Conservation (phyloP, 1,139 yeast species). For the Yamadazyma mexicana region DNA sequence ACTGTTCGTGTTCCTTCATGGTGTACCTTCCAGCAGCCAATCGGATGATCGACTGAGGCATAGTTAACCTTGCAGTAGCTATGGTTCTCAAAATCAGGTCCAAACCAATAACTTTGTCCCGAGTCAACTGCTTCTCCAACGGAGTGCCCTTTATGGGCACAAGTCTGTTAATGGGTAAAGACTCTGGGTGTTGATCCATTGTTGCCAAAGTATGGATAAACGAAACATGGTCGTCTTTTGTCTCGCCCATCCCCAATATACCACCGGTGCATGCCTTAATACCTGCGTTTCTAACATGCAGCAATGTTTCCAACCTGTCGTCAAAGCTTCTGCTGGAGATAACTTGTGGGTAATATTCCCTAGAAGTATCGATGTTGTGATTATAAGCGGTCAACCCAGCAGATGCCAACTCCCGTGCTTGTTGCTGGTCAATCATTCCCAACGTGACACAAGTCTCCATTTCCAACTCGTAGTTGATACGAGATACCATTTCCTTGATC, state of each 20-base stretch:
- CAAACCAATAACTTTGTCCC: slow-evolving; percentile 45
- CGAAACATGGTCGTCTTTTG: slow-evolving; percentile 67
- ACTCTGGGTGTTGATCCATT: slow-evolving; percentile 72
- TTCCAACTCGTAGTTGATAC: slow-evolving; percentile 52
- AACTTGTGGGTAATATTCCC: slow-evolving; percentile 72
- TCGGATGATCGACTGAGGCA: slow-evolving; percentile 72
- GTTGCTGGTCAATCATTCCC: slow-evolving; percentile 70
- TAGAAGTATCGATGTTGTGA: slow-evolving; percentile 77
- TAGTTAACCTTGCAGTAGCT: slow-evolving; percentile 72
- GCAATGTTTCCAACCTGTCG: slow-evolving; percentile 66
- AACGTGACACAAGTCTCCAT: slow-evolving; percentile 80
- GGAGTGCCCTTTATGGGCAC: slow-evolving; percentile 85
- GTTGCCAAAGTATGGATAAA: slow-evolving; percentile 68
- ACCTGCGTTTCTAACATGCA: slow-evolving; percentile 65
- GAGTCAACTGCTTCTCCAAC: slow-evolving; percentile 48
- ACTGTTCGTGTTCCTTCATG: slow-evolving; percentile 76
- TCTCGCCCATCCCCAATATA: slow-evolving; percentile 76
- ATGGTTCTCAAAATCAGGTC: slow-evolving; percentile 67
- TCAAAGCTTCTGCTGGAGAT: slow-evolving; percentile 71
- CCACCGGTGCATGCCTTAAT: slow-evolving; percentile 80
- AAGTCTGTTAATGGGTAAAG: slow-evolving; percentile 75
- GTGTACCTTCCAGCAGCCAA: slow-evolving; percentile 82
- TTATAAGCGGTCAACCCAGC: slow-evolving; percentile 81
- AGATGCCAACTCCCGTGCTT: slow-evolving; percentile 57
- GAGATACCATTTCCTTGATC: slow-evolving; percentile 65